Evolutionary conservation across 1,284 basidiomycete genomes (phyloP), one percentile per base, ranked within the genome.

Genomic region (Cryptococcus floricola): DNA sequence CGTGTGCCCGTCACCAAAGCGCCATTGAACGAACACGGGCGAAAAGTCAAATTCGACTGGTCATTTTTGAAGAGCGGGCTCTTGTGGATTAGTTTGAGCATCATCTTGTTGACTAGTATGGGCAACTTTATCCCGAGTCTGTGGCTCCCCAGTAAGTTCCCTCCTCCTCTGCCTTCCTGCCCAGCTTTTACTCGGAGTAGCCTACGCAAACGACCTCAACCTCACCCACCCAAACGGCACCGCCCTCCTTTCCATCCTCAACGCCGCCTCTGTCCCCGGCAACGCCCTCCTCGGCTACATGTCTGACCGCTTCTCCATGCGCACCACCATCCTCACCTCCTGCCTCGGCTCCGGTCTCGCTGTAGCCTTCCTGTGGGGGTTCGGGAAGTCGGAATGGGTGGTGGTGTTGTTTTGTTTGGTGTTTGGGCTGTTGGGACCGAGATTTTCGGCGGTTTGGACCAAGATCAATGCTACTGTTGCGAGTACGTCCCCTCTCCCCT

Each of bases 61-160:
- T 43, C 39, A 2, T 70, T 76, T 59, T 48, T 74, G 31, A 57
- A 52, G 31, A 59, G 59, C 13, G 52, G 53, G 10, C 51, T 63
- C 1, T 61, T 75, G 45, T 73, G 67, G 50, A 61, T 68, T 18
- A 75, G 70, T 23, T 53, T 53, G 2, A 60, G 54, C 1, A 66
- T 69, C 19, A 75, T 76, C 41, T 52, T 75, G 12, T 44, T 70
- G 14, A 74, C 73, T 0, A 67, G 66, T 45, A 53, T 75, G 47
- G 76, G 73, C 44, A 76, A 75, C 56, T 77, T 78, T 53, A 60
- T 77, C 41, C 77, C 77, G 0, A 62, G 56, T 9, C 56, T 78
- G 6, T 77, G 71, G 66, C 64, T 77, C 4, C 77, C 77, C 6
- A 60, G 71, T 74, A 53, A 60, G 73, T 66, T 18, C 27, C 18